phyloP scores from a whole-genome alignment of 2,329 filamentous ascomycete species.

The Colletotrichum somersetense region DNA sequence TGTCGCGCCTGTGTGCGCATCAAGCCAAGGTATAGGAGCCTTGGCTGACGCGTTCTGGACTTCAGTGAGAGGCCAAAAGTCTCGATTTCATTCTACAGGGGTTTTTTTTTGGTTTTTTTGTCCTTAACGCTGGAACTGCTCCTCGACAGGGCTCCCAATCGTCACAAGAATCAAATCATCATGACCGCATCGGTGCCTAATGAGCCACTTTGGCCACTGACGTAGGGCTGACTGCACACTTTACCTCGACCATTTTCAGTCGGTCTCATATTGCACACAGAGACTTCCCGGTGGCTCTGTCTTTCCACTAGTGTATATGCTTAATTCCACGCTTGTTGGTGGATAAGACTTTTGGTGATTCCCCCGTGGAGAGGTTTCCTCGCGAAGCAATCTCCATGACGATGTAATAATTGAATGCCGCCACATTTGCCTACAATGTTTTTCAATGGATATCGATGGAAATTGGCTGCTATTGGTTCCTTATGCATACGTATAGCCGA shows the following conservation, averaged over 20 bases:
- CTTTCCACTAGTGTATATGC: background rate
- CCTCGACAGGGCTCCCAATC: no score
- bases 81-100: background rate
- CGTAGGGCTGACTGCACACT: conserved; percentile 1
- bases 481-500: background rate
- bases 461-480: background rate
- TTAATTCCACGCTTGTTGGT: background rate
- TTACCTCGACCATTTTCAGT: background rate
- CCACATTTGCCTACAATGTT: background rate
- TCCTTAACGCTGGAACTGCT: background rate
- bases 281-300: no score
- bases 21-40: background rate
- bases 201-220: background rate
- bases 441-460: background rate
- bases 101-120: no score
- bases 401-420: background rate
- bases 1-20: background rate
- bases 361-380: background rate
- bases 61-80: background rate
- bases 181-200: conserved; percentile 9
- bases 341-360: background rate
- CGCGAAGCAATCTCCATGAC: background rate
- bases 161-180: background rate
- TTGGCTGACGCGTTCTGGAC: background rate
- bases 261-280: background rate